phyloP scores from a whole-genome alignment of 2,329 filamentous ascomycete genomes.

The Epichloe festucae region DNA sequence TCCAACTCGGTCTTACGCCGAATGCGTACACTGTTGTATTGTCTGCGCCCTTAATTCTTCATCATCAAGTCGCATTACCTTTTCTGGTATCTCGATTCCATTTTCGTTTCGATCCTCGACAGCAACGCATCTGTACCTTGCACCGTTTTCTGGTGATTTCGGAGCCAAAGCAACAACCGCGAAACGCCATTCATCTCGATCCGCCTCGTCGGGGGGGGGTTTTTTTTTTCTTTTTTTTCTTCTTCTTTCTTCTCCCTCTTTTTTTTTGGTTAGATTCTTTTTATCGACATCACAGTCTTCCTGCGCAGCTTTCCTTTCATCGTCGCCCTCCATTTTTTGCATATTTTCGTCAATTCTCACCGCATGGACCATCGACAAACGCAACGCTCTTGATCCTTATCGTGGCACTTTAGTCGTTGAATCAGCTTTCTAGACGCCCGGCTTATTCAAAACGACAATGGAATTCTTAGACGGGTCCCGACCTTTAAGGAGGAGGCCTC shows the following conservation, averaged over 20 bases:
- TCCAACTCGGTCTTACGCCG: not conserved
- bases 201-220: not conserved
- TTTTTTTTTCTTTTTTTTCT: slow-evolving; percentile 8
- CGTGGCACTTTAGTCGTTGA: not conserved
- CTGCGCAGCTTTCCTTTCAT: slow-evolving; percentile 9
- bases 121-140: not conserved
- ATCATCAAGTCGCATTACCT: not conserved
- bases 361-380: slow-evolving; percentile 3
- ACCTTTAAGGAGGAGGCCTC: not conserved
- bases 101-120: not conserved
- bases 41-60: not conserved
- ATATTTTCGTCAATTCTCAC: not conserved
- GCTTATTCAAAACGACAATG: not conserved
- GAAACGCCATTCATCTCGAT: not conserved
- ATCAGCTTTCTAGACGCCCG: not conserved
- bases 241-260: slow-evolving; percentile 11
- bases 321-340: not conserved
- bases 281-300: slow-evolving; percentile 16
- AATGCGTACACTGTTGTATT: not conserved
- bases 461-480: not conserved
- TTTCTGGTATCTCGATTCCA: not conserved
- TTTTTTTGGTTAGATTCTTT: slow-evolving; percentile 21
- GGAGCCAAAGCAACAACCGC: not conserved
- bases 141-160: not conserved
- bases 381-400: not conserved